These are phyloP conservation scores for Penicillium silybi DNA, from an alignment of 495 filamentous ascomycete species.

Conservation along the genomic window DNA sequence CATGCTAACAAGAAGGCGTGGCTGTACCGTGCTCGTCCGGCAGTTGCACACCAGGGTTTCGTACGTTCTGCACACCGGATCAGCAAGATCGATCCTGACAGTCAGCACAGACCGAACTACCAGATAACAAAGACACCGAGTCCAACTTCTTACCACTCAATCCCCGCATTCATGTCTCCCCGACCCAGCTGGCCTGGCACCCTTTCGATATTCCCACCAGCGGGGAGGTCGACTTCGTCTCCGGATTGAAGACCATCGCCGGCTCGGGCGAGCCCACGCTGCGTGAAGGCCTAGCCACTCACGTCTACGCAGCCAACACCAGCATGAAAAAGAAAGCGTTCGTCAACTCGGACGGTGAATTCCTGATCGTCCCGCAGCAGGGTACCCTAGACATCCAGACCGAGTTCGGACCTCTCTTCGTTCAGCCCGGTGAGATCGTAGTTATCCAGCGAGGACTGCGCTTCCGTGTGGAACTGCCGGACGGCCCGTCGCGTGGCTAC, in stretches of 20 bases:
- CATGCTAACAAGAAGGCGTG: conserved; percentile 48
- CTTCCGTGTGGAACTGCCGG: conserved; percentile 43
- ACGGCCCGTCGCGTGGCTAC: conserved; percentile 46
- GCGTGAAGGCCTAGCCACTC: conserved; percentile 45
- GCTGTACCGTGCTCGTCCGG: conserved; percentile 46
- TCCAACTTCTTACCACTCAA: conserved; percentile 46
- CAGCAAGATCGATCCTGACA: conserved; percentile 1
- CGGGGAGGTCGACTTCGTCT: conserved; percentile 39
- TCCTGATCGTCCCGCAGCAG: conserved; percentile 46
- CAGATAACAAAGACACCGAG: conserved; percentile 45
- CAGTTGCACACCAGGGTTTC: conserved; percentile 49
- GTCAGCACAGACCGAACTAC: conserved; percentile 36
- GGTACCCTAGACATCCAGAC: conserved; percentile 48
- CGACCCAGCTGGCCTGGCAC: conserved; percentile 47
- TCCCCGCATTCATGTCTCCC: conserved; percentile 59
- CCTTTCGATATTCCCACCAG: conserved; percentile 42
- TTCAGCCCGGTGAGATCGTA: conserved; percentile 46
- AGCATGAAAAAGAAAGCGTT: conserved; percentile 45
- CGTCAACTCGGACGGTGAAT: conserved; percentile 50
- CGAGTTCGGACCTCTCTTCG: conserved; percentile 44
- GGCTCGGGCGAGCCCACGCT: conserved; percentile 49
- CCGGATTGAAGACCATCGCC: conserved; percentile 46
- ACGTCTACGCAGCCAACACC: conserved; percentile 43
- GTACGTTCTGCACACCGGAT: conserved; percentile 21
- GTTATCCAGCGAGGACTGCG: conserved; percentile 47